Evolutionary conservation across 2,329 filamentous ascomycete species (phyloP).

Genomic region (Fusarium sp.): DNA sequence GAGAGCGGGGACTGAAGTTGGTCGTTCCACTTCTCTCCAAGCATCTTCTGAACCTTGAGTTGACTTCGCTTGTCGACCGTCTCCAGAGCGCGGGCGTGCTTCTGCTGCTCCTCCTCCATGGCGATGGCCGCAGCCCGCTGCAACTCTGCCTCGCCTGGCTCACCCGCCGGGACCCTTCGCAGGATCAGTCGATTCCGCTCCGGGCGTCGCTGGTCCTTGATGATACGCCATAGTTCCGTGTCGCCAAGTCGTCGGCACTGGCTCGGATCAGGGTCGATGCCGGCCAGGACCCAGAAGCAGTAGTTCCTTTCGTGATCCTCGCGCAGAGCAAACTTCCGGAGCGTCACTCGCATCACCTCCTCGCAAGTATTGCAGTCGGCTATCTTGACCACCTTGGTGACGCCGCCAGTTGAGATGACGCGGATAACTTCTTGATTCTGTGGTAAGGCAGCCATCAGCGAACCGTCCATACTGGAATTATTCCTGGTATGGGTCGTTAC

Average conservation of each 20-base stretch:
- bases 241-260: constrained; percentile 88
- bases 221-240: constrained; percentile 89
- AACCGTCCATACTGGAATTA: constrained; percentile 85
- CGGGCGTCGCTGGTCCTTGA: constrained; percentile 84
- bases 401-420: constrained; percentile 91
- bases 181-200: constrained; percentile 93
- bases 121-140: constrained; percentile 90
- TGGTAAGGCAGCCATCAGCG: constrained; percentile 87
- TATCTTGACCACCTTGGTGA: constrained; percentile 94
- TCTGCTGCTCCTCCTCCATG: constrained; percentile 84
- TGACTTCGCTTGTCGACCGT: constrained; percentile 81
- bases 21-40: constrained; percentile 87
- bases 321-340: constrained; percentile 88
- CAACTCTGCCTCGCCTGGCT: constrained; percentile 88
- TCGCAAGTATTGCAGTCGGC: constrained; percentile 91
- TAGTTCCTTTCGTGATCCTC: constrained; percentile 95
- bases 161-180: constrained; percentile 90
- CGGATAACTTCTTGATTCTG: constrained; percentile 89
- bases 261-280: constrained; percentile 82
- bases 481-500: constrained; percentile 79
- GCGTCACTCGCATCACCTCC: constrained; percentile 89
- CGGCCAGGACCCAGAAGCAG: constrained; percentile 94
- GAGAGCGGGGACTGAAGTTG: constrained; percentile 87
- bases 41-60: constrained; percentile 87
- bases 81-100: constrained; percentile 72